A percentile compares a stretch with the other conserved stretches of the same genome.
Evolutionary conservation across 2,329 filamentous ascomycete species (phyloP).

Genomic region (Keithomyces neogunnii): DNA sequence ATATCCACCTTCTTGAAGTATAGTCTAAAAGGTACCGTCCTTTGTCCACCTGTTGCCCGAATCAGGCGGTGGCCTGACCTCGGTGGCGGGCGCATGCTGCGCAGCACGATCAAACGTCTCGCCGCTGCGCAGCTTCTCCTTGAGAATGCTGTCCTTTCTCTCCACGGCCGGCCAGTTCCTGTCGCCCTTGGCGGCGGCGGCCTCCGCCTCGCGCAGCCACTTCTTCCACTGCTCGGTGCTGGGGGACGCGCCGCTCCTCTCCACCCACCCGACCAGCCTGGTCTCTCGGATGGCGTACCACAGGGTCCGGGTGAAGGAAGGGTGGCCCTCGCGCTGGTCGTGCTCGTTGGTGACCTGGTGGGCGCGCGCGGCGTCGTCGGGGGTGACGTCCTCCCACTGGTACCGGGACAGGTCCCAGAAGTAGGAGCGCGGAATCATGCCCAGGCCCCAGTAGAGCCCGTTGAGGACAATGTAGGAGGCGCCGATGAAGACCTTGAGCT

Average conservation of each 20-base stretch:
- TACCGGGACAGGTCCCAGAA: constrained; percentile 54
- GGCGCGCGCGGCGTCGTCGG: constrained; percentile 27
- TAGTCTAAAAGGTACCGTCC: constrained; percentile 15
- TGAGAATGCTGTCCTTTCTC: constrained; percentile 41
- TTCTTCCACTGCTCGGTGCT: constrained; percentile 41
- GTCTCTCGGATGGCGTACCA: constrained; percentile 53
- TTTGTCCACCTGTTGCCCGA: constrained; percentile 13
- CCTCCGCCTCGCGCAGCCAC: constrained; percentile 44
- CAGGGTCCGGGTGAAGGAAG: constrained; percentile 46
- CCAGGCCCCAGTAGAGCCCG: constrained; percentile 48
- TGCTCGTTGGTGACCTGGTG: constrained; percentile 18
- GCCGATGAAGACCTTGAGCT: constrained; percentile 50
- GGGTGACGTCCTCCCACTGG: constrained; percentile 31
- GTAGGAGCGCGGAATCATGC: constrained; percentile 36
- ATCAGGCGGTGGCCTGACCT: constrained; percentile 13
- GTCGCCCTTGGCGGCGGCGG: constrained; percentile 23
- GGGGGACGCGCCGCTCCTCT: constrained; percentile 41
- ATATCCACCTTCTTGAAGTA: not conserved
- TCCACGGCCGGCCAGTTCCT: constrained; percentile 37
- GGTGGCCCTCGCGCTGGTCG: constrained; percentile 30
- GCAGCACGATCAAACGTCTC: constrained; percentile 17
- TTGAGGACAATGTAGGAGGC: constrained; percentile 51
- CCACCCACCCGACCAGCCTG: constrained; percentile 42
- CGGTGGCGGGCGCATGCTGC: constrained; percentile 20
- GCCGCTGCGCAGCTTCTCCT: constrained; percentile 14